Evolutionary conservation across 1,139 yeast species (phyloP), one percentile per base, ranked within the genome.

Genomic region (Zygosaccharomyces sapae): DNA sequence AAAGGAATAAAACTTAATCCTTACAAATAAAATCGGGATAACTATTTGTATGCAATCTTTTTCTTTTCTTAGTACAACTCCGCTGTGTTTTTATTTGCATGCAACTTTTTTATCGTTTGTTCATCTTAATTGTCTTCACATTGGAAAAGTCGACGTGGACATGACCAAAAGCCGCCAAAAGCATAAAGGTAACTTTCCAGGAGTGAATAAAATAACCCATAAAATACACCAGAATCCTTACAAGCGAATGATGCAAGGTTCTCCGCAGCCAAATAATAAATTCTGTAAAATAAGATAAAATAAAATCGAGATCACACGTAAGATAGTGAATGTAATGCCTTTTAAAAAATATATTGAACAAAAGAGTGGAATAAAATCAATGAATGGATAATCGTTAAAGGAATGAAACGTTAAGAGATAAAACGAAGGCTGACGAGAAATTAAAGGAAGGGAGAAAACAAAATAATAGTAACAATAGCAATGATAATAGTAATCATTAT

Each of bases 51-150:
- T 38, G 46, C 41, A 37, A 33, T 31, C n/a, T 38, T 29, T 22
- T 38, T 20, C 16, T 41, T 38, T 29, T 46, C 42, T 46, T 41
- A 45, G 44, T 48, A 48, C 49, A 48, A 48, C 49, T 48, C 51
- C 51, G 31, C 51, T 44, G 45, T 37, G 33, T 33, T 41, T 48
- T 43, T 40, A 30, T 29, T 38, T 38, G 33, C 25, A 38, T 38
- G 41, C 34, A 35, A 38, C 41, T 29, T 38, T 12, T 20, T 38
- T 38, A 8, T 29, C 10, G 18, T 22, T 22, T 38, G 41, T 29
- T 38, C 27, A 31, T 12, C 10, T 18, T 12, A 31, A 13, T 6
- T 6, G 6, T 31, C 18, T 6, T 31, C 18, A 12, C 19, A 8
- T 4, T 18, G 8, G 34, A 5, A 31, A 31, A 31, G n/a, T 31